Conservation (phyloP, 768 basidiomycete genomes). For the Tricholoma flavovirens region DNA sequence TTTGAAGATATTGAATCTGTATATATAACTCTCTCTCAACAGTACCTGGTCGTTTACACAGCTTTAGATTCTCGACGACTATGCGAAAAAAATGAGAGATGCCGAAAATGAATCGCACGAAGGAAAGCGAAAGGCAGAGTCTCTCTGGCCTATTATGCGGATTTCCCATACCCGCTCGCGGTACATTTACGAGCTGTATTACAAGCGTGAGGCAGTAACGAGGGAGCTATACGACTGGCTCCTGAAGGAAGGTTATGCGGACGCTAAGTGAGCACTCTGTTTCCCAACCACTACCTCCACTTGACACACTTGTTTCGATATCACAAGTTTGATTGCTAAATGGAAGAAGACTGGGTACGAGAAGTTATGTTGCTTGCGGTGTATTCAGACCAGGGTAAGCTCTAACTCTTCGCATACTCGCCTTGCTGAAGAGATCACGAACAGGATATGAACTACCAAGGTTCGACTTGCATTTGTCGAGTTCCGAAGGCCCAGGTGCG, state of each 20-base stretch:
- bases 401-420: background rate
- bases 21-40: background rate
- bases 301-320: conserved; percentile 8
- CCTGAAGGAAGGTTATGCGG: conserved; percentile 94
- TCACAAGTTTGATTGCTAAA: conserved; percentile 84
- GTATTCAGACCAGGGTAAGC: conserved; percentile 86
- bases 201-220: conserved; percentile 95
- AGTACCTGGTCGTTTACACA: background rate
- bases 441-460: conserved; percentile 99
- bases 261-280: conserved; percentile 71
- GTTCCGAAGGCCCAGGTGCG: conserved; percentile 94
- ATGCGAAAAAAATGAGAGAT: conserved; percentile 98
- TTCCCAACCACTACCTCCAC: conserved; percentile 1
- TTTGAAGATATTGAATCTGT: conserved; percentile 90
- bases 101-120: conserved; percentile 98
- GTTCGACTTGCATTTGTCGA: conserved; percentile 95
- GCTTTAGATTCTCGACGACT: conserved; percentile 88
- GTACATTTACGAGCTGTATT: conserved; percentile 98
- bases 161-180: conserved; percentile 94
- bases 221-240: conserved; percentile 96
- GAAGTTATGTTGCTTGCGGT: conserved; percentile 94
- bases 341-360: conserved; percentile 99
- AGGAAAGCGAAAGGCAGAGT: conserved; percentile 92
- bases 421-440: background rate
- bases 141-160: conserved; percentile 96